Percentiles rank a stretch among this genome's conserved stretches.
Evolutionary conservation across 2,329 filamentous ascomycete species (phyloP).

Genomic region (Colletotrichum zoysiae): DNA sequence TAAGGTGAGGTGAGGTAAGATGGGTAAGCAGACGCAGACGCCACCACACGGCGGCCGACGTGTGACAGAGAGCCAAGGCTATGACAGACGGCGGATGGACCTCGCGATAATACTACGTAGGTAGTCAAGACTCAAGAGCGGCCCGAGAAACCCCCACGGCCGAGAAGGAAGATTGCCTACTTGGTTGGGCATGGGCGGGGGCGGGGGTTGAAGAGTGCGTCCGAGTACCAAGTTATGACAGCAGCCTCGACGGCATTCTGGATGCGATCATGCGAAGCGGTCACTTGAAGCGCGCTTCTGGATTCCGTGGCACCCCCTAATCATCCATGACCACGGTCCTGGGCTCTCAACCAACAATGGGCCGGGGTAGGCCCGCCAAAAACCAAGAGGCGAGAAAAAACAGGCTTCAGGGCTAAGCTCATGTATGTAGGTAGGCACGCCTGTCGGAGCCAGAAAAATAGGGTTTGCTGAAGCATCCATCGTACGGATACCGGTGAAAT

Average conservation of each 20-base stretch:
- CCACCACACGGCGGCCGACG: conserved; percentile 28
- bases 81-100: conserved; percentile 16
- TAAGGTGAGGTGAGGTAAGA: conserved; percentile 29
- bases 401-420: not conserved
- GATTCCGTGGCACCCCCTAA: conserved; percentile 1
- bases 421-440: not conserved
- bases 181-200: not conserved
- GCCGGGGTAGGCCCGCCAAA: conserved; percentile 1
- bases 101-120: conserved; percentile 11
- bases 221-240: not conserved
- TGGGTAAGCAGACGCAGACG: conserved; percentile 22
- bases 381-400: conserved; percentile 6
- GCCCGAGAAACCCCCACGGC: conserved; percentile 26
- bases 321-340: conserved; percentile 22
- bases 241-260: not conserved
- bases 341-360: conserved; percentile 19
- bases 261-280: conserved; percentile 7
- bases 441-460: conserved; percentile 27
- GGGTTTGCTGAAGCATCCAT: conserved; percentile 35
- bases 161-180: not conserved
- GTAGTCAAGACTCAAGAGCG: not conserved
- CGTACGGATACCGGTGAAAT: conserved; percentile 16
- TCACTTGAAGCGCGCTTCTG: conserved; percentile 10
- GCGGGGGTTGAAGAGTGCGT: not conserved
- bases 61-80: conserved; percentile 38